Evolutionary conservation across 495 filamentous ascomycete genomes (phyloP).

Genomic region (Aspergillus egyptiacus): DNA sequence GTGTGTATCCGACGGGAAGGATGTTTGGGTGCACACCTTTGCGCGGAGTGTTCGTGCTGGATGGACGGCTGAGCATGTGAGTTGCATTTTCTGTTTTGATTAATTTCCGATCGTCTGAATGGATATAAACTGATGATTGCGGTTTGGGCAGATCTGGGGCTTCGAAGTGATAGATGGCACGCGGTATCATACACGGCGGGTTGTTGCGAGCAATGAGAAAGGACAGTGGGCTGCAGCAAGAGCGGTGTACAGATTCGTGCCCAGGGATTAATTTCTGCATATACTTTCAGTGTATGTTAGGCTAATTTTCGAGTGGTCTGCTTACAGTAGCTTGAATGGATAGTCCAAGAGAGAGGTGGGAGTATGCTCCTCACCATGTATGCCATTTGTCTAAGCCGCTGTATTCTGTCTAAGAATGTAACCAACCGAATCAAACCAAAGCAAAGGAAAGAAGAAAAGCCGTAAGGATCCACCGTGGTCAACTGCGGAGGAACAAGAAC

Average conservation of each 20-base stretch:
- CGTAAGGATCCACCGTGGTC: too few species aligned
- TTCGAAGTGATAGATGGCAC: slow-evolving; percentile 2
- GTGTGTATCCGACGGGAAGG: background rate
- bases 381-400: too few species aligned
- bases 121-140: background rate
- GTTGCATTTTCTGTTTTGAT: background rate
- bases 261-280: too few species aligned
- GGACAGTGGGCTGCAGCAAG: background rate
- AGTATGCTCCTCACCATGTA: too few species aligned
- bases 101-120: background rate
- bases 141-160: slow-evolving; percentile 3
- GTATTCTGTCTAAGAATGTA: too few species aligned
- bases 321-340: too few species aligned
- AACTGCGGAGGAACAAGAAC: too few species aligned
- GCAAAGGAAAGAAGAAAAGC: too few species aligned
- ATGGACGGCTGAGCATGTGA: slow-evolving; percentile 8
- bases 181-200: slow-evolving; percentile 1
- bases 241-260: background rate
- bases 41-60: background rate
- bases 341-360: too few species aligned
- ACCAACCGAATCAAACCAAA: too few species aligned
- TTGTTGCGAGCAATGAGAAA: background rate
- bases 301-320: too few species aligned
- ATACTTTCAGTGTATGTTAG: too few species aligned
- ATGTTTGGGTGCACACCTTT: slow-evolving; percentile 1